Evolutionary conservation across 1,284 basidiomycete genomes (phyloP).

Genomic region (Cystobasidiaceae sp.): DNA sequence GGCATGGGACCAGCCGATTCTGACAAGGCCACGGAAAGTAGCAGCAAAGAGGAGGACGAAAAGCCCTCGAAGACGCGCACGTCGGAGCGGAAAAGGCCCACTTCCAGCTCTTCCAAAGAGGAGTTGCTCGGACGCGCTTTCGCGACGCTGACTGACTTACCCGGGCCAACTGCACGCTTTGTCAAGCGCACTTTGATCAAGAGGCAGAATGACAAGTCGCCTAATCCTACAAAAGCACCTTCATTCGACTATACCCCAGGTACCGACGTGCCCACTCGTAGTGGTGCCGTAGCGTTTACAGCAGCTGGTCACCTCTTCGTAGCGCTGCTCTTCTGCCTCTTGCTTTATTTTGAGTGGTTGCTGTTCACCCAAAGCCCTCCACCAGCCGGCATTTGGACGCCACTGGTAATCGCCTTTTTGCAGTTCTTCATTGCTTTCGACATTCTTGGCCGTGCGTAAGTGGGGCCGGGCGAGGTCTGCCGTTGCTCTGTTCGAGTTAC

Average conservation of each 20-base stretch:
- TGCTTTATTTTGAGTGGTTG: slow-evolving; percentile 11
- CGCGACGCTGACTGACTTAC: background rate
- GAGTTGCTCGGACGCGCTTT: slow-evolving; percentile 13
- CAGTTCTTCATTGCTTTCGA: slow-evolving; percentile 25
- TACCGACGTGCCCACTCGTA: slow-evolving; percentile 10
- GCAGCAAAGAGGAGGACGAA: too few relatives aligned
- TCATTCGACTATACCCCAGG: slow-evolving; percentile 3
- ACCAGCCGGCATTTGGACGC: background rate
- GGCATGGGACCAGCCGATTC: background rate
- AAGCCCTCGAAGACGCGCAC: background rate
- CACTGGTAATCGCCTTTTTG: slow-evolving; percentile 1
- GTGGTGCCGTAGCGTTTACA: slow-evolving; percentile 14
- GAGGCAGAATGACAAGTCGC: background rate
- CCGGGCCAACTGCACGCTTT: background rate
- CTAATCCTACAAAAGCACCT: background rate
- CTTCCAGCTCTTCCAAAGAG: background rate
- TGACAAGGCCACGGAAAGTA: too few relatives aligned
- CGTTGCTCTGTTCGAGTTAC: background rate
- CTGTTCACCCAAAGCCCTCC: slow-evolving; percentile 2
- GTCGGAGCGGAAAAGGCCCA: background rate
- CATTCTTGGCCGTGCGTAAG: slow-evolving; percentile 12
- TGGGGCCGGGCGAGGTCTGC: background rate
- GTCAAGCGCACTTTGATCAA: background rate
- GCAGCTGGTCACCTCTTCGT: slow-evolving; percentile 2
- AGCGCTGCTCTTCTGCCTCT: background rate